phyloP scores from a whole-genome alignment of 345 rosid genomes.

The Populus nigra region DNA sequence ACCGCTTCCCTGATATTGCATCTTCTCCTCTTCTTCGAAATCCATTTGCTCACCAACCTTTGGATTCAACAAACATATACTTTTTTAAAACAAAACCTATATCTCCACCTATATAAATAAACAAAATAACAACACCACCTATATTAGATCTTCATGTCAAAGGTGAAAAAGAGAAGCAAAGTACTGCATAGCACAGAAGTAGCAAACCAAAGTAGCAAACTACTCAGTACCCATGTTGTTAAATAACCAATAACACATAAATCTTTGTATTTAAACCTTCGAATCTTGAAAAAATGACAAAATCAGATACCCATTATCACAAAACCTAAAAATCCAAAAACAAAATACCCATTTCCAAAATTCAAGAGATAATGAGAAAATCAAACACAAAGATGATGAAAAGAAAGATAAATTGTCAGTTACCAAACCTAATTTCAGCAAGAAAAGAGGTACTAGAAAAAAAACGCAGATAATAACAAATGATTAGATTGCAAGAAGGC shows the following conservation, averaged over 20 bases:
- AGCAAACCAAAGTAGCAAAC: background rate
- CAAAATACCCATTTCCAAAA: slow-evolving; percentile 6
- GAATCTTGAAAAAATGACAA: background rate
- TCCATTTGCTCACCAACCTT: slow-evolving; percentile 59
- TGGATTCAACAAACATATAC: slow-evolving; percentile 16
- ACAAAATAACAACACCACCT: background rate
- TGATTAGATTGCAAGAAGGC: background rate
- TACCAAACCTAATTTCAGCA: slow-evolving; percentile 1
- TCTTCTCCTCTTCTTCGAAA: slow-evolving; percentile 52
- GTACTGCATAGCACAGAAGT: background rate
- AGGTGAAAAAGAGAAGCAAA: background rate
- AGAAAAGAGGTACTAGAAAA: background rate
- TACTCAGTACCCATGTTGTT: background rate
- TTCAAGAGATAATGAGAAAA: background rate
- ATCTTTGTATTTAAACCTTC: background rate
- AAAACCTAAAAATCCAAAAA: background rate
- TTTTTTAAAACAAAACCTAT: background rate
- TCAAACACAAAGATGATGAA: background rate
- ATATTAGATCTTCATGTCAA: background rate
- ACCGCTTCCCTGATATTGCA: slow-evolving; percentile 65
- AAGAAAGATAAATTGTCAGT: background rate
- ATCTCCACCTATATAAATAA: background rate
- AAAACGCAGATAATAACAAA: background rate
- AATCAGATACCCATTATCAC: background rate
- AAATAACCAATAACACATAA: background rate